Percentiles rank a stretch among this genome's conserved stretches.
These are phyloP conservation scores for Aspergillus alliaceus DNA, from an alignment of 2,329 filamentous ascomycete genomes.

Conservation along the genomic window DNA sequence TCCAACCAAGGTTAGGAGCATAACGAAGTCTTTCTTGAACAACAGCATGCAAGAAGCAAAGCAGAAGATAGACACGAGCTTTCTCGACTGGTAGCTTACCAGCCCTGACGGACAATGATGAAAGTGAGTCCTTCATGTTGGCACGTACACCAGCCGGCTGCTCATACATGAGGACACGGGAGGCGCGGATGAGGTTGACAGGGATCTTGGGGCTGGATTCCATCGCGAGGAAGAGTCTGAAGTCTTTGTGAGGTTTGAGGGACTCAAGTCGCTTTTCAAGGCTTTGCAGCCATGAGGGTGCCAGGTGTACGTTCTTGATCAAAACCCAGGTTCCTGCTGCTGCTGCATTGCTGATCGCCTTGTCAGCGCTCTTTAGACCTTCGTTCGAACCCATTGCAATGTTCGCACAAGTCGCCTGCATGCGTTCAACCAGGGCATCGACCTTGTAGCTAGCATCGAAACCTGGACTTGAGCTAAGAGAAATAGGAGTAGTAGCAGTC, in stretches of 20 bases:
- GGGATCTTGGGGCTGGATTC: constrained; percentile 96
- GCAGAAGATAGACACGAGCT: constrained; percentile 80
- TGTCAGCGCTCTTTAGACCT: constrained; percentile 87
- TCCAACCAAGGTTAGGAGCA: constrained; percentile 92
- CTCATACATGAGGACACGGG: constrained; percentile 94
- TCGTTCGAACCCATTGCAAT: constrained; percentile 99
- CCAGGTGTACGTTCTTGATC: constrained; percentile 97
- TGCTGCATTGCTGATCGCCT: constrained; percentile 89
- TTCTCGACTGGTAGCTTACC: constrained; percentile 86
- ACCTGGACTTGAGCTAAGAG: constrained; percentile 89
- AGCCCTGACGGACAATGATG: constrained; percentile 73
- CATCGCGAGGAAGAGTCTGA: constrained; percentile 96
- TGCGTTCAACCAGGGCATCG: constrained; percentile 85
- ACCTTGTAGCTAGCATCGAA: constrained; percentile 99
- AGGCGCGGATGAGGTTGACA: constrained; percentile 89
- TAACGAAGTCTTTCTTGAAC: constrained; percentile 94
- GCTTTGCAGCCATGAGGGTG: constrained; percentile 93
- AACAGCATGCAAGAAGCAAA: constrained; percentile 94
- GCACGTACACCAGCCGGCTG: constrained; percentile 94
- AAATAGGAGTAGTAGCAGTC: constrained; percentile 78
- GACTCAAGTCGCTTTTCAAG: constrained; percentile 95
- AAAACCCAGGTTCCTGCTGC: constrained; percentile 93
- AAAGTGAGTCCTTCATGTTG: constrained; percentile 98
- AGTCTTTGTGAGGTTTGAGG: constrained; percentile 88
- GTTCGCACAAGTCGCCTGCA: constrained; percentile 81